Evolutionary conservation across 2,329 filamentous ascomycete species (phyloP).

Genomic region (Fusarium pilosicola): DNA sequence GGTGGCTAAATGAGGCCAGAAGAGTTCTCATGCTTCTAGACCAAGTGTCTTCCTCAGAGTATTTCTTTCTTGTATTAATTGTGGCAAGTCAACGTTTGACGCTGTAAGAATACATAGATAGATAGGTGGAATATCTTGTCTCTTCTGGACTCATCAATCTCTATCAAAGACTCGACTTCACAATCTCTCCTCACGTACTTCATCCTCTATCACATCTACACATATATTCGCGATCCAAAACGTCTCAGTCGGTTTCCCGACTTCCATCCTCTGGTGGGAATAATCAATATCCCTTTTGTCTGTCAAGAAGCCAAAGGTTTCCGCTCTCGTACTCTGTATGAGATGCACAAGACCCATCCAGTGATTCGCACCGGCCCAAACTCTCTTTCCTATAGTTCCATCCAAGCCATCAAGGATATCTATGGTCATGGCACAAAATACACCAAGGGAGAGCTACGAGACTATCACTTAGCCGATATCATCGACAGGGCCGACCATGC

Average conservation of each 20-base stretch:
- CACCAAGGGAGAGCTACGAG: constrained; percentile 59
- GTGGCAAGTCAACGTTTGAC: background rate
- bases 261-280: constrained; percentile 37
- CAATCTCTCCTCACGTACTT: constrained; percentile 24
- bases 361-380: constrained; percentile 45
- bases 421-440: constrained; percentile 59
- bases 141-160: background rate
- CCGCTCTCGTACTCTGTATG: constrained; percentile 58
- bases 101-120: background rate
- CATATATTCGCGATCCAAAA: constrained; percentile 51
- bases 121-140: background rate
- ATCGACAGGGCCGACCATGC: constrained; percentile 62
- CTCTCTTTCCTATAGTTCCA: constrained; percentile 39
- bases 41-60: constrained; percentile 1
- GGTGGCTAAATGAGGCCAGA: background rate
- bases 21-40: background rate
- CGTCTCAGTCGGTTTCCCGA: constrained; percentile 40
- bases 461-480: constrained; percentile 62
- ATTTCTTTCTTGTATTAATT: background rate
- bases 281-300: constrained; percentile 37
- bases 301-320: constrained; percentile 43
- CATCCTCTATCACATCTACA: constrained; percentile 25
- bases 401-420: constrained; percentile 49
- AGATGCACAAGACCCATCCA: constrained; percentile 56
- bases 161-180: background rate